Conservation (phyloP, 345 rosid genomes). For the Atalantia buxifolia region DNA sequence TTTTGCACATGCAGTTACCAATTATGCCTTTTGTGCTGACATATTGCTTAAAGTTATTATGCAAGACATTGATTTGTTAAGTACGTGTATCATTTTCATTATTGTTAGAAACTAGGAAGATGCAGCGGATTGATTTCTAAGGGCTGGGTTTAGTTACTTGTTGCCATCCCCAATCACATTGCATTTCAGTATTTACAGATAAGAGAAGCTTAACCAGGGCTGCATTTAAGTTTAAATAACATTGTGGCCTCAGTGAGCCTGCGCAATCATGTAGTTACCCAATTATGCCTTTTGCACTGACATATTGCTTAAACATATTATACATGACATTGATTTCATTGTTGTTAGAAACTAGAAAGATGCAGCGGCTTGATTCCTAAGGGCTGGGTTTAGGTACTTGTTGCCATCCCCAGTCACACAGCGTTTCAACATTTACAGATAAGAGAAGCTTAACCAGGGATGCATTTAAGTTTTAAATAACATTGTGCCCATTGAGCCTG, state of each 20-base stretch:
- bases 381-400: neutral
- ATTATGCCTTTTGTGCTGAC: neutral
- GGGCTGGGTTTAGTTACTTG: neutral
- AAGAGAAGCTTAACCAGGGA: neutral
- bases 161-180: neutral
- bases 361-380: conserved; percentile 43
- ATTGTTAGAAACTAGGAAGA: conserved; percentile 67
- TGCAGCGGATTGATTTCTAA: conserved; percentile 44
- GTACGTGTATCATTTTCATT: conserved; percentile 19
- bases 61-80: neutral
- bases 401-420: neutral
- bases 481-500: neutral
- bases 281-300: neutral
- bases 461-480: neutral
- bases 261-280: neutral
- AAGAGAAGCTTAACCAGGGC: neutral
- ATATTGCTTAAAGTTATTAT: neutral
- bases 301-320: neutral
- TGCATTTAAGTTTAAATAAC: neutral
- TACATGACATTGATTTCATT: neutral
- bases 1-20: no score
- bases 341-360: conserved; percentile 68
- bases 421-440: neutral
- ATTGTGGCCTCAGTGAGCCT: neutral
- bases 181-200: neutral